These are phyloP conservation scores for Microcos paniculata DNA, from an alignment of 345 rosid species.

Conservation along the genomic window DNA sequence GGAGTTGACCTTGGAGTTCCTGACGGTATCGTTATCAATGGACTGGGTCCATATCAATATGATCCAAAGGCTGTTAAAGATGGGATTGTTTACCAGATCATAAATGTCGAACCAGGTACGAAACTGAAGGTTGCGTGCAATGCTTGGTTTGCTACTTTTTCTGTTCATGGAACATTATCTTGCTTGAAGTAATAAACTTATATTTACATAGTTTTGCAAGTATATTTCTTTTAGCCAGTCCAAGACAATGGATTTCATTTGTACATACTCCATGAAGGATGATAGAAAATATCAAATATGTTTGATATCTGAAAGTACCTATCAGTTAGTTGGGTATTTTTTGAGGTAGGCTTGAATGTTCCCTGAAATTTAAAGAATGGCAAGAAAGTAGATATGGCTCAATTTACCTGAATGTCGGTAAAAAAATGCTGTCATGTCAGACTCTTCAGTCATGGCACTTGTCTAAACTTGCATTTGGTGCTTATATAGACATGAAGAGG, in stretches of 20 bases:
- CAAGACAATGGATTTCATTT: not conserved
- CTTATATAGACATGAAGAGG: not conserved
- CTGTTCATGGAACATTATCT: not conserved
- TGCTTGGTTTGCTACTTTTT: not conserved
- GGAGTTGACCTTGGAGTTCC: conserved; percentile 65
- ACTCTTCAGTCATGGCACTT: not conserved
- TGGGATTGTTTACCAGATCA: conserved; percentile 56
- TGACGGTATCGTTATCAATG: conserved; percentile 75
- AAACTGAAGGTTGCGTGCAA: not conserved
- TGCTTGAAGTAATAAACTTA: conserved; percentile 7
- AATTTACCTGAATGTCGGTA: not conserved
- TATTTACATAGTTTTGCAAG: not conserved
- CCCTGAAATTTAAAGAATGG: not conserved
- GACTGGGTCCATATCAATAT: conserved; percentile 78
- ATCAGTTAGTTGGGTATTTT: not conserved
- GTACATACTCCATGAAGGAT: not conserved
- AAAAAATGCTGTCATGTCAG: not conserved
- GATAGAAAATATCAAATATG: not conserved
- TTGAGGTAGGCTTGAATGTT: not conserved
- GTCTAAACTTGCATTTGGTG: not conserved
- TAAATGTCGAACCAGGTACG: conserved; percentile 82
- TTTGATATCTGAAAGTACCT: not conserved
- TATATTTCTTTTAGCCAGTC: not conserved
- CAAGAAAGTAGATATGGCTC: not conserved
- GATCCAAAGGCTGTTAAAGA: conserved; percentile 46